Base-by-base conservation (phyloP, 768 basidiomycete genomes). In the Stropharia rugosoannulata region DNA sequence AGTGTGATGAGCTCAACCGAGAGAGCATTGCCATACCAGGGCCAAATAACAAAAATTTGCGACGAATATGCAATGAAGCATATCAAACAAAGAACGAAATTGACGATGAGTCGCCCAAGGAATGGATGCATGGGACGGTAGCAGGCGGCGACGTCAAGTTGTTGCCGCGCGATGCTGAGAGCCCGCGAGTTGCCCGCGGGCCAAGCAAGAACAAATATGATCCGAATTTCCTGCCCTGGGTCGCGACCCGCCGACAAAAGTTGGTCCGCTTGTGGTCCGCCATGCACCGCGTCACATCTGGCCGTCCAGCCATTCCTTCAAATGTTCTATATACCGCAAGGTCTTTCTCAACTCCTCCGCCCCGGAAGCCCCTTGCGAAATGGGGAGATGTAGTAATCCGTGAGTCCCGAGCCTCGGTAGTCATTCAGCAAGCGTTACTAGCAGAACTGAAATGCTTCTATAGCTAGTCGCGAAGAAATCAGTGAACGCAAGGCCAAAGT, bases 21-120 rank as follows among this genome's bases (percentile, higher is more conserved):
- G 59, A 91, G 59, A 48, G 72, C 86, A 37, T 80, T 71, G 39
- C 93, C 92, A 65, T 95, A 96, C 93, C 93, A 97, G 18, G 93
- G 94, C 93, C 80, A 82, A 68, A 97, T 85, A 57, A 98, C 78
- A 72, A 90, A 95, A 62, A 93, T 80, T 70, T 98, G 96, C 2
- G 89, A 85, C 5, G 90, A 88, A 69, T 93, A 92, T 2, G 91
- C 83, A 60, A 98, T 94, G 71, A 98, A 98, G 49, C 77, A 81
- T 42, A 93, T 93, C 36, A 93, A 80, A 62, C 76, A 76, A 49
- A 89, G 78, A 56, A 90, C 89, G 62, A 84, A 77, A 62, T 79
- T 76, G 68, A 93, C 86, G 62, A 86, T 74, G 55, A 93, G 71
- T 48, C 80, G 73, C 27, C 86, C 86, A 55, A 86, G 68, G 60